Base-by-base conservation (phyloP, 345 rosid species). In the Salix udensis region DNA sequence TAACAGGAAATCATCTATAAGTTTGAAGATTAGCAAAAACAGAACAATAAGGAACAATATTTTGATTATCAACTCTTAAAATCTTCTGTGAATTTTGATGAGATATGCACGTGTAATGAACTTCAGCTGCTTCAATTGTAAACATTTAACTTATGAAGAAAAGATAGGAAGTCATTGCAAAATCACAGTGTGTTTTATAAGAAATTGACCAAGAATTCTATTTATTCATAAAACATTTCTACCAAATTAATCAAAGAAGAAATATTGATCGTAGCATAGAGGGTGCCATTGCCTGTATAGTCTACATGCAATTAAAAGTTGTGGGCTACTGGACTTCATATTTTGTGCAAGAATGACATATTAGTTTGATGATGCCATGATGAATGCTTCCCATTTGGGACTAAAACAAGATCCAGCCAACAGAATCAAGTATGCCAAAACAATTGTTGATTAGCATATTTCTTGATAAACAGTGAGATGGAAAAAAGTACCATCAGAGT, bases 401-500 rank as follows among this genome's bases (percentile, higher is more conserved):
- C 50, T 72, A 58, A 36, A 37, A 58, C 36, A 37, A 16, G n/a
- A 23, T 23, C 14, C 53, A 26, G 40, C 61, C 40, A 13, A 52
- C 7, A 52, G n/a, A 31, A 28, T 71, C 53, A 10, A 68, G 44
- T 6, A 23, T 2, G 30, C 65, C 42, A 71, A 52, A 10, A 50
- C 8, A 30, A 13, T 53, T 15, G 15, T 26, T 26, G n/a, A 28
- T 19, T 10, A 26, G 28, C 23, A 18, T 7, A 74, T 18, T 55
- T 26, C 42, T 72, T 21, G 62, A 74, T 14, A 34, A 9, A 23
- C 39, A n/a, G 23, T 18, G 65, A 66, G 50, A 71, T 12, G 58
- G 71, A 71, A 68, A 36, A 40, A 72, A 74, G 31, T 77, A 87
- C 93, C 87, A 34, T 82, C 82, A 4, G 76, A 52, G 48, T 87